phyloP scores from a whole-genome alignment of 1,284 basidiomycete species.

The Apiotrichum montevideense region DNA sequence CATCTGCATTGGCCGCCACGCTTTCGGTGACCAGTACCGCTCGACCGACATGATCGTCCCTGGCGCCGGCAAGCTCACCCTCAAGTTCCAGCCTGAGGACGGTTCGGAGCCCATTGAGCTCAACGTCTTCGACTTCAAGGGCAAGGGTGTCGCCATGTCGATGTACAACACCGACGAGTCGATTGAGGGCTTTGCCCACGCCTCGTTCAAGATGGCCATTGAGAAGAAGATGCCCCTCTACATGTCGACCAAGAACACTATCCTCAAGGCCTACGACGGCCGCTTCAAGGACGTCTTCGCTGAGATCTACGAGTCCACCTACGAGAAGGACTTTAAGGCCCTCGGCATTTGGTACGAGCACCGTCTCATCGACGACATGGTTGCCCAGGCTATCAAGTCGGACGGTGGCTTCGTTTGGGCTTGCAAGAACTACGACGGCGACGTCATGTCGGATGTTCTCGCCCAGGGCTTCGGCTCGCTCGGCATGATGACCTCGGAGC shows the following conservation, averaged over 20 bases:
- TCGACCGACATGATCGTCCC: constrained; percentile 83
- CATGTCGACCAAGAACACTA: constrained; percentile 98
- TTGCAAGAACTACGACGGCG: constrained; percentile 95
- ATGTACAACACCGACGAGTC: constrained; percentile 98
- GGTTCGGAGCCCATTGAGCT: constrained; percentile 60
- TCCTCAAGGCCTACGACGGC: constrained; percentile 93
- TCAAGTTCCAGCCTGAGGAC: constrained; percentile 73
- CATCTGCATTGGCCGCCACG: constrained; percentile 94
- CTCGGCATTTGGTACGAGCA: constrained; percentile 94
- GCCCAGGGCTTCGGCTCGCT: constrained; percentile 84
- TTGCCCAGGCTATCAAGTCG: constrained; percentile 94
- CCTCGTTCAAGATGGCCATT: constrained; percentile 98
- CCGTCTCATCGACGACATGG: constrained; percentile 85
- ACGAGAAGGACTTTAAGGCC: constrained; percentile 75
- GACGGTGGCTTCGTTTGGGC: constrained; percentile 97
- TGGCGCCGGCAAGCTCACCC: constrained; percentile 81
- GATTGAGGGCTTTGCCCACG: constrained; percentile 90
- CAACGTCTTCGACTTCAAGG: constrained; percentile 86
- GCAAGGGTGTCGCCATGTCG: constrained; percentile 76
- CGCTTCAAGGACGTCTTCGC: constrained; percentile 99
- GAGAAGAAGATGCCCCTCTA: constrained; percentile 89
- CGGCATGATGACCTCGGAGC: constrained; percentile 97
- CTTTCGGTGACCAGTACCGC: constrained; percentile 95
- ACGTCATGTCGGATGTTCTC: constrained; percentile 77
- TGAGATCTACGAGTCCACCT: constrained; percentile 80